phyloP scores from a whole-genome alignment of 2,329 filamentous ascomycete species.

The Pseudonectria buxi region DNA sequence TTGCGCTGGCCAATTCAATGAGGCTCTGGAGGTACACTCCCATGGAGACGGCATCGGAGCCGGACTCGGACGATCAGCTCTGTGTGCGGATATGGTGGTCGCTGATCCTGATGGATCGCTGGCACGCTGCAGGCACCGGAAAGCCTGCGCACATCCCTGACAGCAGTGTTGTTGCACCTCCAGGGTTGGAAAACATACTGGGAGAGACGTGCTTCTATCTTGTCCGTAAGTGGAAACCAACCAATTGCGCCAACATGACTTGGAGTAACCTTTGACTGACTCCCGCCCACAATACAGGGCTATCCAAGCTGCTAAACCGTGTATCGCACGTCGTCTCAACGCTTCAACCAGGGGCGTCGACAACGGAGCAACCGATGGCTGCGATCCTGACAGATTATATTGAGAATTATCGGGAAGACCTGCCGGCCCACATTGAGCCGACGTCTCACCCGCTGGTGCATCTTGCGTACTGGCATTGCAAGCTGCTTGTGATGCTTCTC shows the following conservation, averaged over 20 bases:
- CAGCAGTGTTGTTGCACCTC: slow-evolving; percentile 51
- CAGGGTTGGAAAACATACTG: slow-evolving; percentile 52
- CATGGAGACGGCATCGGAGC: slow-evolving; percentile 43
- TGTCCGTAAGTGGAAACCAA: slow-evolving; percentile 46
- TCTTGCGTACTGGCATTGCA: slow-evolving; percentile 64
- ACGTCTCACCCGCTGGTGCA: slow-evolving; percentile 50
- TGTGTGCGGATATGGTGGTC: slow-evolving; percentile 65
- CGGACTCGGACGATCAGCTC: slow-evolving; percentile 56
- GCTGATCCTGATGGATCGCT: slow-evolving; percentile 64
- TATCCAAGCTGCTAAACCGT: slow-evolving; percentile 48
- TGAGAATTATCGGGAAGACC: slow-evolving; percentile 59
- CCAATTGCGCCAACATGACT: too few relatives aligned
- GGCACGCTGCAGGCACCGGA: slow-evolving; percentile 63
- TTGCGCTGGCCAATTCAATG: slow-evolving; percentile 59
- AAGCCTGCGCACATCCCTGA: slow-evolving; percentile 58
- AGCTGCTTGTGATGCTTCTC: slow-evolving; percentile 56
- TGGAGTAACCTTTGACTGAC: slow-evolving; percentile 5
- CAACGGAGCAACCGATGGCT: slow-evolving; percentile 28
- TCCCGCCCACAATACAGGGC: too few relatives aligned
- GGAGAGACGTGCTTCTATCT: slow-evolving; percentile 60
- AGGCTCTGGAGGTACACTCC: slow-evolving; percentile 43
- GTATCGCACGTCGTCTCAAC: slow-evolving; percentile 32
- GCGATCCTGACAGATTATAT: slow-evolving; percentile 31
- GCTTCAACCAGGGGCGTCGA: slow-evolving; percentile 28
- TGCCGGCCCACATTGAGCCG: slow-evolving; percentile 51